Base-by-base conservation (phyloP, 2,329 filamentous ascomycete genomes). In the Fusarium bactridioides region DNA sequence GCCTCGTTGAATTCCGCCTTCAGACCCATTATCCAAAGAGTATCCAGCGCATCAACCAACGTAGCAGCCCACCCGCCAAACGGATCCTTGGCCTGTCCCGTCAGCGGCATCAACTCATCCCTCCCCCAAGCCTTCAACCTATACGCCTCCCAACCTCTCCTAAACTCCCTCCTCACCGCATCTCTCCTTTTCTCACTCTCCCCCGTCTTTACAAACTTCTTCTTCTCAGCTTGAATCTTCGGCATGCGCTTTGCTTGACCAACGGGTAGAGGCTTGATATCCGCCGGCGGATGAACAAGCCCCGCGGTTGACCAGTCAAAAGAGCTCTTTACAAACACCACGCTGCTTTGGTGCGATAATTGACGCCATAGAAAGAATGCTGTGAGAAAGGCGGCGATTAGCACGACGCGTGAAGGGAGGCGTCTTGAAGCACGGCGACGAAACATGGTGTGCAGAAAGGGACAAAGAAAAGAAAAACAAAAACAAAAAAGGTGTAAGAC, bases 1-100 rank as follows among this genome's bases (percentile, higher is more conserved):
- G 90, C 89, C 23, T 85, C 79, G 50, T 7, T 16, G 10, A 67
- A 91, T 25, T 92, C 90, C 15, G 13, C 13, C 11, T 85, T 80
- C 27, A 91, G 78, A 16, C 80, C 88, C 89, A 91, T 90, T 53
- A 92, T 91, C 84, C 86, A 88, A 4, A 92, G 83, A 1, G 89
- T 90, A 64, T 91, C 89, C 47, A 92, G 80, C 1, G 85, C 82
- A 76, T 92, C 90, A 38, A 92, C 86, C 50, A 91, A 78, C 0
- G 89, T 90, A 15, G 88, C 89, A 3, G 85, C 88, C 84, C 87
- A 89, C 31, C 86, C 85, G 7, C 87, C 86, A 76, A 88, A 88
- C 2, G 80, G 80, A 63, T 87, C 84, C 67, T 83, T 86, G 16
- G 78, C 82, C 10, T 78, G 76, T 33, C 84, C 86, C 25, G 83